These are phyloP conservation scores for Apocynum venetum DNA, from an alignment of 257 asterid species.

Conservation along the genomic window DNA sequence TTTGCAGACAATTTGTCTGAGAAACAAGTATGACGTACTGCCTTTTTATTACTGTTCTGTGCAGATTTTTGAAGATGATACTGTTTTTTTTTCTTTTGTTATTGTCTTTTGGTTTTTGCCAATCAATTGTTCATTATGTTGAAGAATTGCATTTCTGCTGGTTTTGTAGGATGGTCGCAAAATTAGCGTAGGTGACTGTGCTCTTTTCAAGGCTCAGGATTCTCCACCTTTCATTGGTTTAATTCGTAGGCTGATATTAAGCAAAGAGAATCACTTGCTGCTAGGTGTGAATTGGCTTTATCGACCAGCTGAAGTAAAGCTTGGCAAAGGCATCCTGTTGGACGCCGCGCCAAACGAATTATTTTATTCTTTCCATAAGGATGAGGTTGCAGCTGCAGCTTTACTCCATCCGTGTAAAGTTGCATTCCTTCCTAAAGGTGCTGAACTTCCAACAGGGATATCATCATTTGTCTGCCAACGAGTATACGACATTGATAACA, in stretches of 20 bases:
- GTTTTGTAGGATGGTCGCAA: constrained; percentile 66
- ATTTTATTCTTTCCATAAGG: constrained; percentile 79
- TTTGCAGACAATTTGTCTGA: background rate
- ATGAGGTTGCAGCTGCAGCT: constrained; percentile 80
- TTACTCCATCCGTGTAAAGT: constrained; percentile 94
- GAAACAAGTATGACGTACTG: background rate
- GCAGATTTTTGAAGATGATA: background rate
- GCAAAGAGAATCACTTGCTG: constrained; percentile 42
- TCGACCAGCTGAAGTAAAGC: constrained; percentile 67
- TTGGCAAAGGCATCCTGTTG: constrained; percentile 50
- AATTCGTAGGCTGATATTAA: constrained; percentile 47
- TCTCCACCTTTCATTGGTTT: constrained; percentile 74
- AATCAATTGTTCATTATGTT: background rate
- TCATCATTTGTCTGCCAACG: constrained; percentile 85
- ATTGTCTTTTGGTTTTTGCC: too few relatives aligned
- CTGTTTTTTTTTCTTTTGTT: too few relatives aligned
- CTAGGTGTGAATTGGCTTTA: constrained; percentile 83
- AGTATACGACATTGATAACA: constrained; percentile 51
- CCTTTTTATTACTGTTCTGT: background rate
- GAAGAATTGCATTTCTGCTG: constrained; percentile 7
- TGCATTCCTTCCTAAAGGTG: constrained; percentile 92
- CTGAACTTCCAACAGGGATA: constrained; percentile 65
- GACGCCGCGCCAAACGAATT: constrained; percentile 83
- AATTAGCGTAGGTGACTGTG: constrained; percentile 60
- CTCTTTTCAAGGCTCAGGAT: constrained; percentile 62